Conservation (phyloP, 78 protist genomes). For the Dictyostelium citrinum region DNA sequence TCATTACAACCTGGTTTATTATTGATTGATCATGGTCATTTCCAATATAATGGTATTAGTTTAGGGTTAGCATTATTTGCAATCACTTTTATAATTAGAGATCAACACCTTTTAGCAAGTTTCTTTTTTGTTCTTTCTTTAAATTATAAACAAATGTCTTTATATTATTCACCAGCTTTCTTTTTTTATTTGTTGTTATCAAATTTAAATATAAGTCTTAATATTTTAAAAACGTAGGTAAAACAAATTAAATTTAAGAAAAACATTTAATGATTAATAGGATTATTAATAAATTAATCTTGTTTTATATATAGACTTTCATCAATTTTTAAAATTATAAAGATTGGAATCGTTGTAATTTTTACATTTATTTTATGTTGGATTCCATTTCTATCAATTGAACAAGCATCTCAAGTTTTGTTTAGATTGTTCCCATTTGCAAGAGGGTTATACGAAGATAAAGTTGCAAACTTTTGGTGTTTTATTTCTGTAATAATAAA, state of each 20-base stretch:
- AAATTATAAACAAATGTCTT: slow-evolving; percentile 93
- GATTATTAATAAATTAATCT: too few relatives aligned
- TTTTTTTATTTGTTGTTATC: slow-evolving; percentile 78
- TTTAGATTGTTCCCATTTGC: slow-evolving; percentile 92
- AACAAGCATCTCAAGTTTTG: slow-evolving; percentile 79
- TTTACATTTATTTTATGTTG: slow-evolving; percentile 79
- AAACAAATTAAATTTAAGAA: too few relatives aligned
- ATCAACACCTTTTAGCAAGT: slow-evolving; percentile 35
- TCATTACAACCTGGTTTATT: slow-evolving; percentile 87
- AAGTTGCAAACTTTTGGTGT: slow-evolving; percentile 98
- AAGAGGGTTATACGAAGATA: slow-evolving; percentile 96
- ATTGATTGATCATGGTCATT: slow-evolving; percentile 98
- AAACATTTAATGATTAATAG: too few relatives aligned
- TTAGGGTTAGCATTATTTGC: slow-evolving; percentile 90
- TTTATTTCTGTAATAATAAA: slow-evolving; percentile 77
- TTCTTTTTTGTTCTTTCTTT: slow-evolving; percentile 82
- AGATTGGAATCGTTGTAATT: slow-evolving; percentile 50
- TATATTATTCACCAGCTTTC: slow-evolving; percentile 92
- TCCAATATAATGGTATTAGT: slow-evolving; percentile 93
- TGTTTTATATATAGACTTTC: too few relatives aligned
- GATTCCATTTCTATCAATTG: slow-evolving; percentile 77
- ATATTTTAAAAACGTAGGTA: background rate
- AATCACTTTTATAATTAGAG: background rate
- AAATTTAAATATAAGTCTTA: background rate
- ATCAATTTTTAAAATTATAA: background rate